These are phyloP conservation scores for Curvularia hawaiiensis DNA, from an alignment of 2,329 filamentous ascomycete genomes.

Conservation along the genomic window DNA sequence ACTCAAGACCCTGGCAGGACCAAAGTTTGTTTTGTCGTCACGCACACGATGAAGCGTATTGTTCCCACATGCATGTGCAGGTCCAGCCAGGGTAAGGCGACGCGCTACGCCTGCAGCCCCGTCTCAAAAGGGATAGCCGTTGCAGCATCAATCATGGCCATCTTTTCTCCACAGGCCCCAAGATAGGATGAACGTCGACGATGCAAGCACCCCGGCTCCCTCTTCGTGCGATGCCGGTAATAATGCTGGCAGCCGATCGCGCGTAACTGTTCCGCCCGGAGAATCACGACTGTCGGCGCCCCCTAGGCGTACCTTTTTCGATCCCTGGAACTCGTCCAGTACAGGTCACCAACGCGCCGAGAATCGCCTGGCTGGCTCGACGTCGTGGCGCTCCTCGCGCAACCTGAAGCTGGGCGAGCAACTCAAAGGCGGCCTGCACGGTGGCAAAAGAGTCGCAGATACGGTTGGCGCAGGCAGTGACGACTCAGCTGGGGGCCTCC, in stretches of 20 bases:
- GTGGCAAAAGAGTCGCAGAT: slow-evolving; percentile 65
- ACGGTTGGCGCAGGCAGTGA: slow-evolving; percentile 68
- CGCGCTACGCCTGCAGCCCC: slow-evolving; percentile 21
- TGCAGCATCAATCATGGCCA: slow-evolving; percentile 7
- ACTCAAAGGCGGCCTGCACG: slow-evolving; percentile 63
- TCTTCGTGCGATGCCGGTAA: slow-evolving; percentile 16
- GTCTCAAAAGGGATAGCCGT: slow-evolving; percentile 11
- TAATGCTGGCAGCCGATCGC: slow-evolving; percentile 25
- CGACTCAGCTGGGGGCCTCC: slow-evolving; percentile 57
- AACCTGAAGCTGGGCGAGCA: slow-evolving; percentile 72
- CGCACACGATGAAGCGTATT: slow-evolving; percentile 12
- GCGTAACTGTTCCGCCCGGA: slow-evolving; percentile 20
- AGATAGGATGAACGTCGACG: slow-evolving; percentile 17
- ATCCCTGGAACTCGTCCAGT: slow-evolving; percentile 74
- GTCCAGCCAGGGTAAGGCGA: slow-evolving; percentile 15
- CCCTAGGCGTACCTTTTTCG: slow-evolving; percentile 53
- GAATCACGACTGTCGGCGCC: slow-evolving; percentile 13
- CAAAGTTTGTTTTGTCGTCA: slow-evolving; percentile 24
- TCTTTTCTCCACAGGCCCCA: slow-evolving; percentile 11
- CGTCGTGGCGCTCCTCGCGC: slow-evolving; percentile 74
- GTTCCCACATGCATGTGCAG: slow-evolving; percentile 21
- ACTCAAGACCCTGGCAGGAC: slow-evolving; percentile 12
- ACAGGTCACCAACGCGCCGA: slow-evolving; percentile 82
- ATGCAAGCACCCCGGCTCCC: slow-evolving; percentile 11
- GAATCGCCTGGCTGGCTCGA: slow-evolving; percentile 64